Evolutionary conservation across 768 basidiomycete genomes (phyloP).

Genomic region (Tephrocybe sp.): DNA sequence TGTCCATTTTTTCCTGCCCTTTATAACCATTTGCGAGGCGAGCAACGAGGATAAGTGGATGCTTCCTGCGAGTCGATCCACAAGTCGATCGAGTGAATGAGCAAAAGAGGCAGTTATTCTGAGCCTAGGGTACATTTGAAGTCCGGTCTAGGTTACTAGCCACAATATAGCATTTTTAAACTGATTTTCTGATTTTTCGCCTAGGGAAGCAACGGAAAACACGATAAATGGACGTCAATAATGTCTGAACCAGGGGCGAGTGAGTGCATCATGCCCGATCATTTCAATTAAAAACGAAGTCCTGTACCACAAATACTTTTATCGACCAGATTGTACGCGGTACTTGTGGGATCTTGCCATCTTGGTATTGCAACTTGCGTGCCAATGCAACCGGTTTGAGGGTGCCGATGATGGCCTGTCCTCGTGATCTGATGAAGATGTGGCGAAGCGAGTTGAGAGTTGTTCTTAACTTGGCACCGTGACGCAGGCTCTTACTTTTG

Average conservation of each 20-base stretch:
- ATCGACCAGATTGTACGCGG: neutral
- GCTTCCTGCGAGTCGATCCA: constrained; percentile 16
- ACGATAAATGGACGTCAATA: neutral
- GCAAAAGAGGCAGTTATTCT: constrained; percentile 21
- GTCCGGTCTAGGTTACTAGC: constrained; percentile 2
- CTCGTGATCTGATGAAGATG: no score
- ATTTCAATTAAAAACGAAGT: neutral
- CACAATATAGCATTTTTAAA: constrained; percentile 1
- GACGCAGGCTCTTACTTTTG: no score
- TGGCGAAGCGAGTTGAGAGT: no score
- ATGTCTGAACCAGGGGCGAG: neutral
- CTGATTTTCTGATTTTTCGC: constrained; percentile 1
- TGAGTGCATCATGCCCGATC: neutral
- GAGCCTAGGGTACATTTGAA: constrained; percentile 30
- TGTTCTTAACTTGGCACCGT: no score
- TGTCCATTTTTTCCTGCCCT: constrained; percentile 9
- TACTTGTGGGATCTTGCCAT: neutral
- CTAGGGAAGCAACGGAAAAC: no score
- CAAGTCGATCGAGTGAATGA: constrained; percentile 19
- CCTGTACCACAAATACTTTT: neutral
- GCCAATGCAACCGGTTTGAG: no score
- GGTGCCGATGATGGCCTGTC: no score
- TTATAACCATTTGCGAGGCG: constrained; percentile 20
- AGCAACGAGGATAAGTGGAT: constrained; percentile 39
- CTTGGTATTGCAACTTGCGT: neutral